Evolutionary conservation across 495 filamentous ascomycete genomes (phyloP), one percentile per base, ranked within the genome.

Genomic region (Geopyxis carbonaria): DNA sequence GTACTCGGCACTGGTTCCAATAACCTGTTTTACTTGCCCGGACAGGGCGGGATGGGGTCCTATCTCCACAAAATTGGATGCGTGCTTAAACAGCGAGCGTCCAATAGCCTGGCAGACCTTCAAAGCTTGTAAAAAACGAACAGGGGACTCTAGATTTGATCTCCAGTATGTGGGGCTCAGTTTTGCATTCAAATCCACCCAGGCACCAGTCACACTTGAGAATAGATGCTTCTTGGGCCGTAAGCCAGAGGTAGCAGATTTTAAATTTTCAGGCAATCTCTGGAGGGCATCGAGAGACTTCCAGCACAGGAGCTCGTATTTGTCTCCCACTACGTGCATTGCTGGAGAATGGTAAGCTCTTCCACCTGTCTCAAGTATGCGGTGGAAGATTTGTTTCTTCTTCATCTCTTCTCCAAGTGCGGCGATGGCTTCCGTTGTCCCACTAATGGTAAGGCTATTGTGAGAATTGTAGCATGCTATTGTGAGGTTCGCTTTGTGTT

Each of bases 21-120:
- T 44, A 5, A 66, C 71, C 38, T 77, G 66, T 44, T 65, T 66
- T 18, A 76, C 48, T 2, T 75, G 73, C 0, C 69, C 70, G 34
- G 69, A 61, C 0, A 84, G 59, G 0, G 75, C 70, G 5, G 64
- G 57, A 43, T 81, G 76, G 14, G 78, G 75, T 0, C 78, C 77
- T 15, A 79, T 58, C 45, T 80, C 76, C 13, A 80, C 34, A 3
- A 79, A 60, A 46, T 39, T 54, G 29, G 13, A 39, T 31, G 15
- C 29, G n/a, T 13, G 35, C 32, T 0, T 48, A 28, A 14, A 27
- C 32, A 1, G 7, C 29, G 2, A 45, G 22, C 16, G 53, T 38
- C 0, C 34, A n/a, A n/a, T n/a, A n/a, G n/a, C n/a, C n/a, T n/a
- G n/a, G n/a, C n/a, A n/a, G n/a, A n/a, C 42, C n/a, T 49, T 29